These are phyloP conservation scores for Prorocentrum cordatum DNA, from an alignment of 169 alveolate species.

Conservation along the genomic window DNA sequence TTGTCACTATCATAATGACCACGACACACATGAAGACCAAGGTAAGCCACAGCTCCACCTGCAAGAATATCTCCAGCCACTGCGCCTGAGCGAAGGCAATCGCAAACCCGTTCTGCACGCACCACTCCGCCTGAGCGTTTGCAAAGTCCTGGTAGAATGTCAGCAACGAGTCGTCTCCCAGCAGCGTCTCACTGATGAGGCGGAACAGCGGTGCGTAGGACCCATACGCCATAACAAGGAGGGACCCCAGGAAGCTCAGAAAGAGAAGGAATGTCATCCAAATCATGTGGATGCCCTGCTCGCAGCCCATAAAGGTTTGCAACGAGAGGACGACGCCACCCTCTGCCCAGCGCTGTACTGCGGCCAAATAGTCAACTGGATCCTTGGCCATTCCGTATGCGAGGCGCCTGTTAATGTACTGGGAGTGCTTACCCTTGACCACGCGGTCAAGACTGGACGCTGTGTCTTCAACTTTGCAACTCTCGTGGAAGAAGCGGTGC, in stretches of 20 bases:
- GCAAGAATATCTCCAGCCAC: no score
- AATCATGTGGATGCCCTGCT: constrained; percentile 17
- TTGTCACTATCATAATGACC: no score
- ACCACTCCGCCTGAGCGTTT: no score
- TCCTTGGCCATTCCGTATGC: constrained; percentile 61
- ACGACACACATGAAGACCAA: no score
- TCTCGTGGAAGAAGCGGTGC: constrained; percentile 46
- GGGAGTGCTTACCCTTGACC: constrained; percentile 39
- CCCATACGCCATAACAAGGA: no score
- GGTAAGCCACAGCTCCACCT: no score
- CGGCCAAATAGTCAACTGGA: constrained; percentile 56
- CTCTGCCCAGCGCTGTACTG: constrained; percentile 65
- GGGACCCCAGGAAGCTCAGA: constrained; percentile 25
- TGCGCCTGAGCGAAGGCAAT: no score
- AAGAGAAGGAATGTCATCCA: constrained; percentile 50
- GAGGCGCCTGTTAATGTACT: constrained; percentile 45
- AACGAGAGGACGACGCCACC: constrained; percentile 52
- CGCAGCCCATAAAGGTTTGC: constrained; percentile 50
- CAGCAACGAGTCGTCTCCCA: no score
- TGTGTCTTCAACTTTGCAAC: constrained; percentile 58
- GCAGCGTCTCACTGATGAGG: constrained; percentile 51
- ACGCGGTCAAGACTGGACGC: constrained; percentile 44
- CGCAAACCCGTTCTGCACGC: no score
- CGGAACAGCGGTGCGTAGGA: no score
- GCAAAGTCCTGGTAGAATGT: no score